A percentile compares a stretch with the other conserved stretches of the same genome.
phyloP scores from a whole-genome alignment of 106 monocot species.

The Acanthochlamys bracteata region DNA sequence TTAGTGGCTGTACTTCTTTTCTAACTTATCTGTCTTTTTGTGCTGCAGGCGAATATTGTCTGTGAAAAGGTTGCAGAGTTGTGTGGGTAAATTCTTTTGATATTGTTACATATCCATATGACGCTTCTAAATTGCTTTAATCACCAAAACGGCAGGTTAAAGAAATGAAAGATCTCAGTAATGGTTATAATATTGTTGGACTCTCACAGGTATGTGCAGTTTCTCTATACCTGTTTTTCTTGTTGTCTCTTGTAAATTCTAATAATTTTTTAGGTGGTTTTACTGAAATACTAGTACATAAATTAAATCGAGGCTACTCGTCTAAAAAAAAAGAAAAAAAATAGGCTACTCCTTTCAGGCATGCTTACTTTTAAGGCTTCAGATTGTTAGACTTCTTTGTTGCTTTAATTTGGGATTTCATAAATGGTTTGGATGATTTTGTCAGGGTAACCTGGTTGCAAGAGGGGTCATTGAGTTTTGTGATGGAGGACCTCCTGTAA shows the following conservation, averaged over 20 bases:
- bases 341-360: no score
- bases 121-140: neutral
- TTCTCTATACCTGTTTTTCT: neutral
- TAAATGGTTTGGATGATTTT: neutral
- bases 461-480: conserved; percentile 63
- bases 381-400: neutral
- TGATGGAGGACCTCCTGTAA: conserved; percentile 61
- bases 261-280: neutral
- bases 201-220: conserved; percentile 32
- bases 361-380: no score
- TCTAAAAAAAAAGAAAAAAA: no score
- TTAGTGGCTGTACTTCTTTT: neutral
- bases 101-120: neutral
- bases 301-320: no score
- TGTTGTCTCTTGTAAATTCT: neutral
- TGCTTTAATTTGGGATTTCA: neutral
- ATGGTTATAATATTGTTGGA: conserved; percentile 38
- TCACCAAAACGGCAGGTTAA: conserved; percentile 21
- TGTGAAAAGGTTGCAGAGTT: conserved; percentile 28
- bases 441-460: conserved; percentile 59
- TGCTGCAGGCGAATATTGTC: conserved; percentile 20
- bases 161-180: conserved; percentile 31
- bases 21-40: neutral
- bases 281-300: no score
- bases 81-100: neutral